These are phyloP conservation scores for Coemansia sp. DNA, from an alignment of 192 early-diverging fungal species.

Conservation along the genomic window DNA sequence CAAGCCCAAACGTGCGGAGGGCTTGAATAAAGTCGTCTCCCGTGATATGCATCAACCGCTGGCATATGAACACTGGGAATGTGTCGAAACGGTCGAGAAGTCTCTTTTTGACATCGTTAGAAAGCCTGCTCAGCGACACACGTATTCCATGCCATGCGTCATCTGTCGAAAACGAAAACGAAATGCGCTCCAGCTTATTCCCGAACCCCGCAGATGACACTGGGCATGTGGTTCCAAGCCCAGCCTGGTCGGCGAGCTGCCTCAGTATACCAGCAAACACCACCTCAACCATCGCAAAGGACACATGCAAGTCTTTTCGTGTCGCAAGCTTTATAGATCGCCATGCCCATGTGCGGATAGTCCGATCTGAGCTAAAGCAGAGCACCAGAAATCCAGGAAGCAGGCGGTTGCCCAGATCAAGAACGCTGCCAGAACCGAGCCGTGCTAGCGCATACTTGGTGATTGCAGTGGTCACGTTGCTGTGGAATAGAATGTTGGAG, in stretches of 20 bases:
- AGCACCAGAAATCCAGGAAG: constrained; percentile 35
- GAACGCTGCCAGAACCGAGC: constrained; percentile 8
- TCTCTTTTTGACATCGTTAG: constrained; percentile 14
- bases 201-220: constrained; percentile 2
- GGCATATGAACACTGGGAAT: constrained; percentile 21
- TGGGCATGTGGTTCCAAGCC: not conserved
- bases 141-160: constrained; percentile 41
- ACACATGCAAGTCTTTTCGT: constrained; percentile 11
- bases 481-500: constrained; percentile 19
- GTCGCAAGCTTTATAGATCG: constrained; percentile 30
- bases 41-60: constrained; percentile 9
- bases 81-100: constrained; percentile 25
- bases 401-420: constrained; percentile 25
- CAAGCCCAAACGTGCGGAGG: constrained; percentile 24
- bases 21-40: constrained; percentile 37
- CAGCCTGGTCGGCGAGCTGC: not conserved
- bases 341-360: constrained; percentile 28
- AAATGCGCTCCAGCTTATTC: not conserved
- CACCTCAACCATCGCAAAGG: not conserved
- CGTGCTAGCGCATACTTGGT: constrained; percentile 16
- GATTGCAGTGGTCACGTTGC: constrained; percentile 11
- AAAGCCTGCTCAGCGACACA: constrained; percentile 22
- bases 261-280: constrained; percentile 24
- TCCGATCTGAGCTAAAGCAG: constrained; percentile 17
- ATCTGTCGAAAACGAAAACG: constrained; percentile 26